Percentiles rank a stretch among this genome's conserved stretches.
Conservation (phyloP, 805 yeast species). For the Sugiyamaella chiloensis region DNA sequence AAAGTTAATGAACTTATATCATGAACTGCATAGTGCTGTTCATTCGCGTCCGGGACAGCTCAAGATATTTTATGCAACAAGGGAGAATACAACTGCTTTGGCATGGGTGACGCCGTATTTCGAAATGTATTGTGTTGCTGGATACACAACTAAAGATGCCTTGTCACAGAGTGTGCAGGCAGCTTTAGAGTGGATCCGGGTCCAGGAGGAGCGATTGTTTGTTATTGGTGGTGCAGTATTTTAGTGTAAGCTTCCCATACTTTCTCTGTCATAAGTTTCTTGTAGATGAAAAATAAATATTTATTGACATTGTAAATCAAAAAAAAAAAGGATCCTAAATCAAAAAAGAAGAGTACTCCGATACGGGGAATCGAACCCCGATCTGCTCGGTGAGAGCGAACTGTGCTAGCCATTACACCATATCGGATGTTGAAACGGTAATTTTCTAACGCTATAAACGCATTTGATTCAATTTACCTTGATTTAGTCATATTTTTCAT, state of each 20-base stretch:
- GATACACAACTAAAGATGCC: conserved; percentile 55
- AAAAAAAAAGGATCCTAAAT: too few relatives aligned
- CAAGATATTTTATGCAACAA: conserved; percentile 28
- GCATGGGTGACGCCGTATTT: conserved; percentile 58
- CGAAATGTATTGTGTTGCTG: conserved; percentile 61
- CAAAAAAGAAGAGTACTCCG: too few relatives aligned
- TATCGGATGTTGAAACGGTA: too few relatives aligned
- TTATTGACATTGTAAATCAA: too few relatives aligned
- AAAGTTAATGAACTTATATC: conserved; percentile 29
- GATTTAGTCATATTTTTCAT: too few relatives aligned
- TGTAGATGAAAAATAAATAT: too few relatives aligned
- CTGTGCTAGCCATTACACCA: conserved; percentile 63
- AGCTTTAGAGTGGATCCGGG: conserved; percentile 73
- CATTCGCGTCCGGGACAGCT: conserved; percentile 28
- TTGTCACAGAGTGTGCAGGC: conserved; percentile 59
- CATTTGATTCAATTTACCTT: too few relatives aligned
- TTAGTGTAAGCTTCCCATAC: too few relatives aligned
- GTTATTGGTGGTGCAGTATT: conserved; percentile 71
- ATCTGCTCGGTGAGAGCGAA: conserved; percentile 62
- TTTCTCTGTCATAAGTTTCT: too few relatives aligned
- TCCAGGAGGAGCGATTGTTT: conserved; percentile 66
- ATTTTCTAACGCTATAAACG: too few relatives aligned
- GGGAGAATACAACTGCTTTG: conserved; percentile 37
- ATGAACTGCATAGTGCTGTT: conserved; percentile 39
- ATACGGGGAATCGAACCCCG: conserved; percentile 80